Evolutionary conservation across 73 alveolate species (phyloP).

Genomic region (Symbiodinium pilosum): DNA sequence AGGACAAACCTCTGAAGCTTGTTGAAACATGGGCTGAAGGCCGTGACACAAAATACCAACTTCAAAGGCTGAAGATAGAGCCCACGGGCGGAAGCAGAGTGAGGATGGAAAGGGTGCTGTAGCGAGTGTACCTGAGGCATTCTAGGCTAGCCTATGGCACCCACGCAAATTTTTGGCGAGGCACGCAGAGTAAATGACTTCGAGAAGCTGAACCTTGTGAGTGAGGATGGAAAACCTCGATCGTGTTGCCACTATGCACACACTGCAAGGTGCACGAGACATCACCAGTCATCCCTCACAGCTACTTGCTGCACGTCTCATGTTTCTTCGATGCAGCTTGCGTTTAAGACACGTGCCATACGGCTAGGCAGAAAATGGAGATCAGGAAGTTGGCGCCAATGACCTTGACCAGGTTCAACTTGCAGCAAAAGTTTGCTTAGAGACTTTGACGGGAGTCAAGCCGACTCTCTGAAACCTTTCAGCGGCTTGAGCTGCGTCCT

Average conservation of each 20-base stretch:
- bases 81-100: neutral
- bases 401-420: neutral
- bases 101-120: neutral
- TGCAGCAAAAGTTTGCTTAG: too few species aligned
- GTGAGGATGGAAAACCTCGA: conserved; percentile 68
- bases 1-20: neutral
- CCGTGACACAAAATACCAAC: neutral
- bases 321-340: neutral
- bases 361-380: conserved; percentile 70
- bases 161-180: neutral
- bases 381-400: conserved; percentile 69
- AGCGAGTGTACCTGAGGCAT: neutral
- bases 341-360: conserved; percentile 4
- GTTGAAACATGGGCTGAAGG: neutral
- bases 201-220: conserved; percentile 71
- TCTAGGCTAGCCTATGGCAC: too few species aligned
- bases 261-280: too few species aligned
- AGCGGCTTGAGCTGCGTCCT: conserved; percentile 78
- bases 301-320: too few species aligned
- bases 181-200: conserved; percentile 70
- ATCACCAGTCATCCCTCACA: neutral
- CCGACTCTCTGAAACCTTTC: conserved; percentile 69
- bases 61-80: neutral
- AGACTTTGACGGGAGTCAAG: neutral
- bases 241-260: too few species aligned